A percentile compares a stretch with the other conserved stretches of the same genome.
phyloP scores from a whole-genome alignment of 2,329 filamentous ascomycete species.

The Xylaria sp. region DNA sequence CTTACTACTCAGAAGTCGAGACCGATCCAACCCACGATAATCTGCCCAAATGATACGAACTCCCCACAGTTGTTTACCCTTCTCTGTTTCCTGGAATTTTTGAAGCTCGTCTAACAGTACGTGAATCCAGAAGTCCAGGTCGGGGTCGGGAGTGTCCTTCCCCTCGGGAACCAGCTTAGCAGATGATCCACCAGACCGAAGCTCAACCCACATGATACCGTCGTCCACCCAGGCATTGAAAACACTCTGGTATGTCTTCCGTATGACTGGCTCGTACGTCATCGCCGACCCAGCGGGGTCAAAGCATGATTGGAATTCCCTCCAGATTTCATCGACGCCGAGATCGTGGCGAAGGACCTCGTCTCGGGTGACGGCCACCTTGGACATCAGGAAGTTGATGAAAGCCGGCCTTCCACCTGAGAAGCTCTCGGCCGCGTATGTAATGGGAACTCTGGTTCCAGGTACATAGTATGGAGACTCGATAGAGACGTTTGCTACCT shows the following conservation, averaged over 20 bases:
- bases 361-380: conserved; percentile 28
- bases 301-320: no score
- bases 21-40: no score
- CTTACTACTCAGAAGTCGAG: no score
- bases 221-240: conserved; percentile 34
- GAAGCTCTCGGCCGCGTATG: background rate
- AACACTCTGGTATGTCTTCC: conserved; percentile 34
- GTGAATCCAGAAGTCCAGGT: no score
- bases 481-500: no score
- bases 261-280: conserved; percentile 35
- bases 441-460: no score
- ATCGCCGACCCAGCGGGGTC: conserved; percentile 13
- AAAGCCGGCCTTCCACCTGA: conserved; percentile 31
- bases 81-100: no score
- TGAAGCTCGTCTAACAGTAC: no score
- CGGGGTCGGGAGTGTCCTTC: no score
- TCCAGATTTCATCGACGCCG: conserved; percentile 36
- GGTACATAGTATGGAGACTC: no score
- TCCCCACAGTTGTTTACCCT: no score
- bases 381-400: conserved; percentile 32
- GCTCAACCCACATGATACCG: conserved; percentile 36
- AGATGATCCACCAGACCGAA: conserved; percentile 32
- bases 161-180: conserved; percentile 34
- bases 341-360: conserved; percentile 35
- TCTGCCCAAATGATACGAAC: no score